Evolutionary conservation across 192 early-diverging fungal genomes (phyloP), one percentile per base, ranked within the genome.

Genomic region (Coemansia furcata): DNA sequence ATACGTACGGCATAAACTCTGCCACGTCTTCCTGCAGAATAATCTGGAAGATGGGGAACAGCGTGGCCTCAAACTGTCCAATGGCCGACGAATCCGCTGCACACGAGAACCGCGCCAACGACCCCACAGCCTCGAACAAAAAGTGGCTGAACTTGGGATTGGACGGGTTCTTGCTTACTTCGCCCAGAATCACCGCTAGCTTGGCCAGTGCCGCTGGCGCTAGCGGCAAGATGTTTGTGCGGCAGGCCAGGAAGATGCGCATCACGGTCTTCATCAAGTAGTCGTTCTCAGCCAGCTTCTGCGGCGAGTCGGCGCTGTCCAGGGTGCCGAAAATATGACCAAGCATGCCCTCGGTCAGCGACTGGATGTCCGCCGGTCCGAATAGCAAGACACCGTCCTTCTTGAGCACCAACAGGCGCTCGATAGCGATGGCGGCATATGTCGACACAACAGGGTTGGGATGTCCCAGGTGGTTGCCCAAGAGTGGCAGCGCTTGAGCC

Each of bases 121-220:
- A 89, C 15, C 89, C 94, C 61, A 99, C 84, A 21, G 92, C 86
- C 77, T 99, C 98, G 75, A 99, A 99, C 52, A 92, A 78, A 79
- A 89, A 99, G 81, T 99, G 96, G 76, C 92, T 98, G 90, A 99
- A 99, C 39, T 87, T 90, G 1, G 98, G 96, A 78, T 99, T 98
- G 78, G 91, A 93, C 35, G 98, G 98, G 76, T 99, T 99, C 70
- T 89, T 88, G 79, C 91, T 90, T 9, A 99, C 91, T 57, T 90
- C 85, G 15, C 83, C 83, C 66, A 98, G 85, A 55, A 98, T 93
- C 21, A 75, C 79, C 1, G 90, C 94, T 69, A 98, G 74, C 49
- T 91, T 86, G 39, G 44, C 82, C 71, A 97, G 86, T 39, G 95
- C 84, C 4, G 90, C 85, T 39, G 86, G 86, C 21, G 89, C 93